Conservation (phyloP, 1,284 basidiomycete species). For the Apiotrichum gracile region DNA sequence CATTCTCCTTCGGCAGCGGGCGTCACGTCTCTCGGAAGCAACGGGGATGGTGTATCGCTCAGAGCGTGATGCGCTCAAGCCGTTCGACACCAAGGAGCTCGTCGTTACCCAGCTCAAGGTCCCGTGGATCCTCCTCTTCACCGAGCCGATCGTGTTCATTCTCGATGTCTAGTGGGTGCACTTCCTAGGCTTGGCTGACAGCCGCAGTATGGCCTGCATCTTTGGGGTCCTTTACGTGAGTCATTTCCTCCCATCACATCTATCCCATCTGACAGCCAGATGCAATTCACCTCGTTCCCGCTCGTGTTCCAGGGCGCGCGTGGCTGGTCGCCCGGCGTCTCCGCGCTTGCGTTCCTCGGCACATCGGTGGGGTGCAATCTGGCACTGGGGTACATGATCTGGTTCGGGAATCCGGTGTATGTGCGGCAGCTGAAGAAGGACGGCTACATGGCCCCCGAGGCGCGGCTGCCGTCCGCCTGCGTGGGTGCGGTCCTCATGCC, state of each 20-base stretch:
- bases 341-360: constrained; percentile 60
- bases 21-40: constrained; percentile 33
- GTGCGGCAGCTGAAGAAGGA: constrained; percentile 11
- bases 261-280: constrained; percentile 10
- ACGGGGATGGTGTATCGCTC: constrained; percentile 43
- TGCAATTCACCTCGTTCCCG: constrained; percentile 39
- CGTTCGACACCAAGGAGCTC: constrained; percentile 29
- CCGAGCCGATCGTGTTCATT: constrained; percentile 47
- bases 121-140: constrained; percentile 46
- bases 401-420: constrained; percentile 24
- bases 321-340: constrained; percentile 47
- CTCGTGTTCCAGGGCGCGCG: constrained; percentile 41
- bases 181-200: constrained; percentile 18
- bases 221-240: constrained; percentile 40
- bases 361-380: constrained; percentile 57
- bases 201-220: constrained; percentile 34
- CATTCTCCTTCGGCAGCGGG: constrained; percentile 43
- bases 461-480: constrained; percentile 57
- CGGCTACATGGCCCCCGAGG: constrained; percentile 38
- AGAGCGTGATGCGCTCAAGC: constrained; percentile 44
- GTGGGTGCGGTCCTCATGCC: constrained; percentile 56
- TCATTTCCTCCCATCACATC: neutral
- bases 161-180: constrained; percentile 42
- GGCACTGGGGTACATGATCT: constrained; percentile 55
- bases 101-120: constrained; percentile 41